Percentiles rank a stretch among this genome's conserved stretches.
Conservation (phyloP, 176 grass and related monocot species). For the Saccharum spontaneum region DNA sequence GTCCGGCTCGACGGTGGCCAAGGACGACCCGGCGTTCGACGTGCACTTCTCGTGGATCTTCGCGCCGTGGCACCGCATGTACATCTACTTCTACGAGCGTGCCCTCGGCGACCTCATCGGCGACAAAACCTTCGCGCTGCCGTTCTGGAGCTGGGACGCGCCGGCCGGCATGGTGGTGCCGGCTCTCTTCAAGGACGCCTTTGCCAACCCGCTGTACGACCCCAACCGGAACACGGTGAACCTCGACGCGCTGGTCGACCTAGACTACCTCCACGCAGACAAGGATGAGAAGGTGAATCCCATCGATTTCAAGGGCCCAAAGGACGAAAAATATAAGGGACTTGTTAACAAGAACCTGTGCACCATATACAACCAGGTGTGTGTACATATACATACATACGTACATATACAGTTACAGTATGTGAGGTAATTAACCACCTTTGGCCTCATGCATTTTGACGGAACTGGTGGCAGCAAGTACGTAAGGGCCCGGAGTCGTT, state of each 20-base stretch:
- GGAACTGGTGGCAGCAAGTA: no score
- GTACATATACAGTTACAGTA: no score
- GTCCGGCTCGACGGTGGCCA: not conserved
- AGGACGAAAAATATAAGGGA: not conserved
- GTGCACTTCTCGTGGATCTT: slow-evolving; percentile 58
- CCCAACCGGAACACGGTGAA: slow-evolving; percentile 30
- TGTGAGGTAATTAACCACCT: no score
- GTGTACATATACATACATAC: not conserved
- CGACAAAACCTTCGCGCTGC: slow-evolving; percentile 51
- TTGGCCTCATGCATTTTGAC: no score
- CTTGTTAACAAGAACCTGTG: not conserved
- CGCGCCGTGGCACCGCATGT: slow-evolving; percentile 72
- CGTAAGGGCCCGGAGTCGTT: not conserved
- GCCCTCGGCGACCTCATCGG: slow-evolving; percentile 51
- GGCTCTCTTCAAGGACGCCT: slow-evolving; percentile 22
- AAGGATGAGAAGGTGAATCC: no score
- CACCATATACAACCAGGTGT: not conserved
- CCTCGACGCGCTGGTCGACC: slow-evolving; percentile 18
- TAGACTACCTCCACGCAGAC: slow-evolving; percentile 25
- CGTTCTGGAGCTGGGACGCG: slow-evolving; percentile 67
- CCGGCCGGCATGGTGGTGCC: slow-evolving; percentile 50
- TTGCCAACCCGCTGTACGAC: slow-evolving; percentile 31
- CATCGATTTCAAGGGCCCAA: no score
- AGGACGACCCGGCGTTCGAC: not conserved
- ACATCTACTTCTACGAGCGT: slow-evolving; percentile 64